Conservation (phyloP, 2,329 filamentous ascomycete species). For the Ascosphaera apis region DNA sequence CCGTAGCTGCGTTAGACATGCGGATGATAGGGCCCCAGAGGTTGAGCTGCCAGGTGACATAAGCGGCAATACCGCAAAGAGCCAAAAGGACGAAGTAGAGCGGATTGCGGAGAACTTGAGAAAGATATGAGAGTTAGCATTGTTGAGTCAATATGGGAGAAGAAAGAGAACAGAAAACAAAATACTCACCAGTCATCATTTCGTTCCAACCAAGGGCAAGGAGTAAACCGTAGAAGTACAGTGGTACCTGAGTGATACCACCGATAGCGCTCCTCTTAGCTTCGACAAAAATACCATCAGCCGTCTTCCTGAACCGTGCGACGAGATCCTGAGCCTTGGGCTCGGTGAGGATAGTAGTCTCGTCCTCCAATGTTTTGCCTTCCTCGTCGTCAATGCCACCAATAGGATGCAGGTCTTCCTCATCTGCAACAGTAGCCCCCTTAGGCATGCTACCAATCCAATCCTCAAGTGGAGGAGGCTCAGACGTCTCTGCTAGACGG, state of each 20-base stretch:
- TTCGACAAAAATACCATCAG: conserved; percentile 93
- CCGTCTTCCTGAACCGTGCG: conserved; percentile 92
- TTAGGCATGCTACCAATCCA: conserved; percentile 64
- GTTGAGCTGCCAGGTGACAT: conserved; percentile 82
- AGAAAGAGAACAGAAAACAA: not conserved
- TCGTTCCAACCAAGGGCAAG: conserved; percentile 97
- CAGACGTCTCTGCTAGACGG: conserved; percentile 48
- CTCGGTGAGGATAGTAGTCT: conserved; percentile 86
- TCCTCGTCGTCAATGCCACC: conserved; percentile 89
- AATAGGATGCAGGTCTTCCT: conserved; percentile 72
- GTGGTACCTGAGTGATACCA: conserved; percentile 74
- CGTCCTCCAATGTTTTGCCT: conserved; percentile 81
- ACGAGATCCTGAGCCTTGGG: conserved; percentile 76
- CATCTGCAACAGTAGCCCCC: conserved; percentile 56
- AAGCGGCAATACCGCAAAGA: conserved; percentile 50
- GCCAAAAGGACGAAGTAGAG: conserved; percentile 79
- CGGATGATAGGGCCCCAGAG: conserved; percentile 89
- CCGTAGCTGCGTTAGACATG: conserved; percentile 73
- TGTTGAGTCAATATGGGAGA: not conserved
- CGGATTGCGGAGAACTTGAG: conserved; percentile 69
- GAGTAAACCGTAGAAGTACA: conserved; percentile 83
- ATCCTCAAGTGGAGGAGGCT: conserved; percentile 55
- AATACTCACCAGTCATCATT: conserved; percentile 60
- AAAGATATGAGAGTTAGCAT: not conserved
- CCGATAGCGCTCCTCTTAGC: conserved; percentile 93